These are phyloP conservation scores for Holtermannia corniformis DNA, from an alignment of 768 basidiomycete genomes.

Conservation along the genomic window DNA sequence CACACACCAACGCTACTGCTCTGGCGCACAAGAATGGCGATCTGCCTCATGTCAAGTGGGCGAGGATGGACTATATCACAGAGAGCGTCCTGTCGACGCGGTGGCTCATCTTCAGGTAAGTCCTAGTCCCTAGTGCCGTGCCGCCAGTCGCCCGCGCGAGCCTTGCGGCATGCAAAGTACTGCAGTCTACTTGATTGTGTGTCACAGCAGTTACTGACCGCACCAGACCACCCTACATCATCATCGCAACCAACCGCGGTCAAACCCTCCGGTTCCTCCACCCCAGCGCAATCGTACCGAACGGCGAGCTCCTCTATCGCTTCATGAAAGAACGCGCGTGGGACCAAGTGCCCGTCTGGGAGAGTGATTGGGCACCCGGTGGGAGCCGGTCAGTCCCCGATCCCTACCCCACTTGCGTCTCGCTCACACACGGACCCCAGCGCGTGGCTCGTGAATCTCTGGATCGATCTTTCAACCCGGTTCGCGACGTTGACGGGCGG, in stretches of 20 bases:
- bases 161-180: too few relatives aligned
- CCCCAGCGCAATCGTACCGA: constrained; percentile 54
- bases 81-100: constrained; percentile 74
- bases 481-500: not conserved
- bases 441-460: not conserved
- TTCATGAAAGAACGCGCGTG: constrained; percentile 62
- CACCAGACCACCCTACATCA: constrained; percentile 61
- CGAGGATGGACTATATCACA: constrained; percentile 75
- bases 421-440: too few relatives aligned
- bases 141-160: too few relatives aligned
- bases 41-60: constrained; percentile 67
- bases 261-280: constrained; percentile 69
- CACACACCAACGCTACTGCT: constrained; percentile 68
- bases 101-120: constrained; percentile 73
- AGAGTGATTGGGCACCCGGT: constrained; percentile 59
- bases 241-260: constrained; percentile 62
- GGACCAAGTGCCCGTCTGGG: constrained; percentile 58
- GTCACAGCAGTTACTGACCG: constrained; percentile 13
- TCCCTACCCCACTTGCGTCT: too few relatives aligned
- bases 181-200: not conserved
- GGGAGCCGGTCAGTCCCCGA: constrained; percentile 62
- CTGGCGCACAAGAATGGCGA: constrained; percentile 51
- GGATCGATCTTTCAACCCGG: not conserved
- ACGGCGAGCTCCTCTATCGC: constrained; percentile 52
- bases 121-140: not conserved